Evolutionary conservation across 2,329 filamentous ascomycete species (phyloP).

Genomic region (Aspergillus piperis): DNA sequence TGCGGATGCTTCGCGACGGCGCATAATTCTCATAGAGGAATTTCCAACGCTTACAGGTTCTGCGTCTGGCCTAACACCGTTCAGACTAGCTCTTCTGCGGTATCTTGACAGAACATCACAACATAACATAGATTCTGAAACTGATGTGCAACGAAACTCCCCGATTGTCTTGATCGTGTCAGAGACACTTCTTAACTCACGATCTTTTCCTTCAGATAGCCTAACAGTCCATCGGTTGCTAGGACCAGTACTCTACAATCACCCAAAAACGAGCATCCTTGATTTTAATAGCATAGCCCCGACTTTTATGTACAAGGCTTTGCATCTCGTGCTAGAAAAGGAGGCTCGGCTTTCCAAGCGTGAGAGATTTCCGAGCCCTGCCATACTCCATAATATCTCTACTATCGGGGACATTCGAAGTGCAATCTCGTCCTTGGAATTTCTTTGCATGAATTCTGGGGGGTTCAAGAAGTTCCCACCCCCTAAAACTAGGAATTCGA

Average conservation of each 20-base stretch:
- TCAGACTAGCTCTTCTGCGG: conserved; percentile 72
- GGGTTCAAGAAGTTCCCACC: conserved; percentile 66
- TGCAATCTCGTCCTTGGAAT: conserved; percentile 89
- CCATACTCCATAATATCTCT: conserved; percentile 74
- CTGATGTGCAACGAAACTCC: conserved; percentile 50
- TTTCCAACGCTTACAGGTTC: conserved; percentile 75
- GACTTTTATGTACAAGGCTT: conserved; percentile 78
- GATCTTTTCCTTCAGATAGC: conserved; percentile 80
- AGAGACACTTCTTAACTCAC: conserved; percentile 83
- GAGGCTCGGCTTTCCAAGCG: conserved; percentile 78
- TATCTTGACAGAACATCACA: conserved; percentile 71
- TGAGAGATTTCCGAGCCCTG: conserved; percentile 72
- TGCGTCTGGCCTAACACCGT: conserved; percentile 66
- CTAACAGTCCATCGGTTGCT: conserved; percentile 90
- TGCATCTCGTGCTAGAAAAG: conserved; percentile 80
- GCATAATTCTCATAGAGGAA: conserved; percentile 75
- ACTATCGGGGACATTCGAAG: conserved; percentile 90
- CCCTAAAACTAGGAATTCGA: conserved; percentile 67
- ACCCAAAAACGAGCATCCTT: conserved; percentile 75
- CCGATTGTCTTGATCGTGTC: conserved; percentile 90
- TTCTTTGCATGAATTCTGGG: conserved; percentile 82
- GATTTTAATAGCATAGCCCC: conserved; percentile 93
- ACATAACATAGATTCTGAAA: conserved; percentile 37
- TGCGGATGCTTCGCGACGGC: conserved; percentile 32
- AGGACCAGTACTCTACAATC: conserved; percentile 79